phyloP scores from a whole-genome alignment of 2,329 filamentous ascomycete species.

The Alternaria atra region DNA sequence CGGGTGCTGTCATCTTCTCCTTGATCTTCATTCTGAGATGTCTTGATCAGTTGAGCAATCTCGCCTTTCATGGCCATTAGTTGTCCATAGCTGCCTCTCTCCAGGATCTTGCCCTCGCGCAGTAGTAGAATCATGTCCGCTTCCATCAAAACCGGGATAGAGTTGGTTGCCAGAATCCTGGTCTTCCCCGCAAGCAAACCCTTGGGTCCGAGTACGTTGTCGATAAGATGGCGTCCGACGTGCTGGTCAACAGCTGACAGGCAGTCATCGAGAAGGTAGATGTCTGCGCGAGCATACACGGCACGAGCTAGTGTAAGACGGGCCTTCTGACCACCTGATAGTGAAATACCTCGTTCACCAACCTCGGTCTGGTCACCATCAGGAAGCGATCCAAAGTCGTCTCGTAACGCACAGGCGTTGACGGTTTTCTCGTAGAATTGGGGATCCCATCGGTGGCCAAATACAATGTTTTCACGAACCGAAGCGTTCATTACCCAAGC shows the following conservation, averaged over 20 bases:
- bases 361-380: slow-evolving; percentile 98
- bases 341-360: slow-evolving; percentile 92
- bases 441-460: slow-evolving; percentile 92
- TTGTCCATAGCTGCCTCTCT: slow-evolving; percentile 89
- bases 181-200: slow-evolving; percentile 88
- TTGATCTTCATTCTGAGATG: slow-evolving; percentile 67
- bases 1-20: slow-evolving; percentile 54
- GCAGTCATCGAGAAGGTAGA: slow-evolving; percentile 93
- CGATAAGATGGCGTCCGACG: slow-evolving; percentile 92
- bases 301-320: slow-evolving; percentile 90
- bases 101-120: slow-evolving; percentile 81
- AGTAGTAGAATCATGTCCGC: slow-evolving; percentile 89
- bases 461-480: slow-evolving; percentile 96
- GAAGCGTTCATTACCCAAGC: slow-evolving; percentile 98
- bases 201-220: slow-evolving; percentile 87
- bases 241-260: slow-evolving; percentile 98
- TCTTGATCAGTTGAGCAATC: slow-evolving; percentile 83
- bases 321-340: slow-evolving; percentile 96
- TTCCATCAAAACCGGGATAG: slow-evolving; percentile 88
- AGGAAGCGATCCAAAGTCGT: slow-evolving; percentile 90
- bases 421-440: slow-evolving; percentile 94
- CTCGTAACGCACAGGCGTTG: slow-evolving; percentile 85
- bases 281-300: slow-evolving; percentile 95
- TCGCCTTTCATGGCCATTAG: slow-evolving; percentile 93
- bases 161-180: slow-evolving; percentile 91